Percentiles rank a stretch among this genome's conserved stretches.
Conservation (phyloP, 1,284 basidiomycete species). For the Salmacisia buchloeana region DNA sequence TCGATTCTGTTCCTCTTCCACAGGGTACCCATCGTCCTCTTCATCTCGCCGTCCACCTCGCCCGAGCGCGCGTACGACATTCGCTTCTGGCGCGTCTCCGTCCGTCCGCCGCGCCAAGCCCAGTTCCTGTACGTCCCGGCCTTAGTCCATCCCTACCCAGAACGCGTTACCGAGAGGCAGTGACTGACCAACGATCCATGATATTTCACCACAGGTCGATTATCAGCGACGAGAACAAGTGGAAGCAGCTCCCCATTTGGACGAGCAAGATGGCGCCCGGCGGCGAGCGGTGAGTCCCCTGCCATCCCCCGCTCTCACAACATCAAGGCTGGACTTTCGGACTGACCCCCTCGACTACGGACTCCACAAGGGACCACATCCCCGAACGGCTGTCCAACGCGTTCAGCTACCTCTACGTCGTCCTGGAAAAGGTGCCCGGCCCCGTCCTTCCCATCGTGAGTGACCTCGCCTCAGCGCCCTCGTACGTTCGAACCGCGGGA, state of each 20-base stretch:
- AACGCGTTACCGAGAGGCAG: too few relatives aligned
- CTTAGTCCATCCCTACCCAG: background rate
- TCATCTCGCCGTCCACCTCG: slow-evolving; percentile 12
- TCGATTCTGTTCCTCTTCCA: background rate
- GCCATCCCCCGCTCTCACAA: background rate
- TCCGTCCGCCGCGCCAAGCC: background rate
- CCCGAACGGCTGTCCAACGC: background rate
- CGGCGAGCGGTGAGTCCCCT: background rate
- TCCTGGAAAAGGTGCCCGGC: background rate
- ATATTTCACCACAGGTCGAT: background rate
- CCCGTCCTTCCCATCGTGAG: background rate
- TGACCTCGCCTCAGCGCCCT: background rate
- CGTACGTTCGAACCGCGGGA: background rate
- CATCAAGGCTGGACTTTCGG: background rate
- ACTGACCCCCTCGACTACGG: too few relatives aligned
- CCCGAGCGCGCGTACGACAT: slow-evolving; percentile 12
- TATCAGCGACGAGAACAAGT: slow-evolving; percentile 5
- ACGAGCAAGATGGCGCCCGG: slow-evolving; percentile 5
- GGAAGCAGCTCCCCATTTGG: background rate
- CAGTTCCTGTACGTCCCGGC: background rate
- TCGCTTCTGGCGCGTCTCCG: slow-evolving; percentile 9
- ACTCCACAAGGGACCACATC: background rate
- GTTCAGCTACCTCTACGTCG: background rate
- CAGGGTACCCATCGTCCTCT: slow-evolving; percentile 9
- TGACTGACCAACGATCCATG: background rate